phyloP scores from a whole-genome alignment of 108 stramenopile genomes.

The Skeletonema grethae region DNA sequence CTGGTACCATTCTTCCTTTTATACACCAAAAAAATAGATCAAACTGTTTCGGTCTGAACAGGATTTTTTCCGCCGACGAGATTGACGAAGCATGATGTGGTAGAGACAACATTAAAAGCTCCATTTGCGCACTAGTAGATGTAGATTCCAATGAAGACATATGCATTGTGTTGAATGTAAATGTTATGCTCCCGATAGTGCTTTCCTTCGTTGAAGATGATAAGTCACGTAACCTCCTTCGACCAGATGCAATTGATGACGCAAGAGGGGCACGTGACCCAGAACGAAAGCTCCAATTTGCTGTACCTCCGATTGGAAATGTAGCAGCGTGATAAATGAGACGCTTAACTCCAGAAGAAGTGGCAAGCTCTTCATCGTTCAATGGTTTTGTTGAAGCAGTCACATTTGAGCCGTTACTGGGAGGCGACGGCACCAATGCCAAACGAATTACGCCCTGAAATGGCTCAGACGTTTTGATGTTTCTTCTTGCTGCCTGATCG shows the following conservation, averaged over 20 bases:
- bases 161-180: slow-evolving; percentile 58
- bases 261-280: slow-evolving; percentile 26
- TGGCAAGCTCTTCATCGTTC: slow-evolving; percentile 30
- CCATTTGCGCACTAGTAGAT: slow-evolving; percentile 31
- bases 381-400: background rate
- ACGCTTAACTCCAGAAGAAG: slow-evolving; percentile 71
- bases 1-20: slow-evolving; percentile 76
- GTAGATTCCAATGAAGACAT: slow-evolving; percentile 38
- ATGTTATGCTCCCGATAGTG: slow-evolving; percentile 62
- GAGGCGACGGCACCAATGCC: slow-evolving; percentile 65
- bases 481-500: slow-evolving; percentile 45
- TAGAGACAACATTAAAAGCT: slow-evolving; percentile 81
- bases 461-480: slow-evolving; percentile 39
- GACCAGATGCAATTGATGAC: slow-evolving; percentile 6
- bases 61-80: slow-evolving; percentile 36
- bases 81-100: slow-evolving; percentile 82
- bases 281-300: slow-evolving; percentile 70
- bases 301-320: slow-evolving; percentile 68
- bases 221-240: slow-evolving; percentile 5
- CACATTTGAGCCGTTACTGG: slow-evolving; percentile 2
- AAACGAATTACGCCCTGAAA: slow-evolving; percentile 74
- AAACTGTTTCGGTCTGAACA: slow-evolving; percentile 54
- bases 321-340: slow-evolving; percentile 79
- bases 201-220: slow-evolving; percentile 24
- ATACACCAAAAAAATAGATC: slow-evolving; percentile 73